Conservation (phyloP, 495 filamentous ascomycete species). For the Aspergillus saccharolyticus region DNA sequence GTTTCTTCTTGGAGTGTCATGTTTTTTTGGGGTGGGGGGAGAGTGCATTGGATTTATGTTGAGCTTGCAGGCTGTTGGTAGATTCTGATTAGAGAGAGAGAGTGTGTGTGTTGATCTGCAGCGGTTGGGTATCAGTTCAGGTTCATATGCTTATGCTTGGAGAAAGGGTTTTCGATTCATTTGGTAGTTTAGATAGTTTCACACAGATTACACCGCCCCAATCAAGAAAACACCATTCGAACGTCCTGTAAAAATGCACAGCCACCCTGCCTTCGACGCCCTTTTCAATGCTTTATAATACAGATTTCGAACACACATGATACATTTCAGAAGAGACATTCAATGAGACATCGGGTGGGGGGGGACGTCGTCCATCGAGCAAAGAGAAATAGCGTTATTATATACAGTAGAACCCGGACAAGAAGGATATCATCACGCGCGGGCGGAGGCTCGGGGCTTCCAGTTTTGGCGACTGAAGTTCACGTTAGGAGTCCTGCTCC, state of each 20-base stretch:
- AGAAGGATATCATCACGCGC: conserved; percentile 20
- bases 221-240: neutral
- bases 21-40: neutral
- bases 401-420: conserved; percentile 12
- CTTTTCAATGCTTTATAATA: conserved; percentile 14
- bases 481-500: conserved; percentile 28
- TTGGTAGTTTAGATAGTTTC: no score
- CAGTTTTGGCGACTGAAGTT: conserved; percentile 28
- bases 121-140: no score
- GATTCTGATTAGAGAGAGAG: no score
- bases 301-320: conserved; percentile 9
- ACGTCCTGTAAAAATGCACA: neutral
- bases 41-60: neutral
- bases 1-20: neutral
- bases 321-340: conserved; percentile 10
- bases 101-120: no score
- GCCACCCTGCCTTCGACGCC: conserved; percentile 13
- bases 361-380: neutral
- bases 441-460: conserved; percentile 34
- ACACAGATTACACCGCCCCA: no score
- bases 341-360: neutral
- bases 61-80: no score
- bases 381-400: conserved; percentile 1
- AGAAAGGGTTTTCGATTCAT: no score
- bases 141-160: neutral